Evolutionary conservation across 1,284 basidiomycete species (phyloP).

Genomic region (Bondarzewia mesenterica): DNA sequence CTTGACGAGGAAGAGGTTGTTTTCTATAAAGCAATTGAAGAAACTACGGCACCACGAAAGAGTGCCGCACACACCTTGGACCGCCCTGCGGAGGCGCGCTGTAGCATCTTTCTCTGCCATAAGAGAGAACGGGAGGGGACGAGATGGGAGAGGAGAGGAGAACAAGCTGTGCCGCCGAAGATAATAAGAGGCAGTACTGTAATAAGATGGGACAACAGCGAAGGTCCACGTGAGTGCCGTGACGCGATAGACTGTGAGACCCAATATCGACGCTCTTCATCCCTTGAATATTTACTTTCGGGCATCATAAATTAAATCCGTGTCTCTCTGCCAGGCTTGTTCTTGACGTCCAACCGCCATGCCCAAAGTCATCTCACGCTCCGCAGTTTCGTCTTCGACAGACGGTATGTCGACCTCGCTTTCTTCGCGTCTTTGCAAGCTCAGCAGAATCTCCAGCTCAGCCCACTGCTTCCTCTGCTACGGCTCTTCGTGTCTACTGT

Average conservation of each 20-base stretch:
- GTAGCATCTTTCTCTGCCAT: slow-evolving; percentile 81
- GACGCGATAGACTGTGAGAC: neutral
- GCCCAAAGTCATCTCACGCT: slow-evolving; percentile 78
- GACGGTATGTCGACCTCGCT: slow-evolving; percentile 44
- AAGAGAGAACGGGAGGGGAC: slow-evolving; percentile 8
- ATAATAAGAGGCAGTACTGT: neutral
- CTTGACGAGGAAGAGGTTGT: slow-evolving; percentile 85
- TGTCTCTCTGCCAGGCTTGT: too few species aligned
- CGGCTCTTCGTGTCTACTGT: slow-evolving; percentile 77
- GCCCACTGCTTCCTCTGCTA: slow-evolving; percentile 70
- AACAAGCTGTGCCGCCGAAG: slow-evolving; percentile 12
- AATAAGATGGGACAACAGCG: neutral
- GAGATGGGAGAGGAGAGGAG: slow-evolving; percentile 4
- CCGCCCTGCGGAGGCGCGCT: slow-evolving; percentile 66
- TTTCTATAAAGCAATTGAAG: slow-evolving; percentile 45
- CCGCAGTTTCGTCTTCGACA: slow-evolving; percentile 72
- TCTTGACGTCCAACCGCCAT: slow-evolving; percentile 26
- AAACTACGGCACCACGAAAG: slow-evolving; percentile 6
- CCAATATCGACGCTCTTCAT: neutral
- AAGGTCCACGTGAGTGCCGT: neutral
- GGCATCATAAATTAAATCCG: too few species aligned
- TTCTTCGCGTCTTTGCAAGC: slow-evolving; percentile 10
- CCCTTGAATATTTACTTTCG: neutral
- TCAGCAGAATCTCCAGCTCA: slow-evolving; percentile 38
- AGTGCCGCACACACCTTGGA: slow-evolving; percentile 48